phyloP scores from a whole-genome alignment of 139 green algal species.

The Edaphochlamys debaryana region DNA sequence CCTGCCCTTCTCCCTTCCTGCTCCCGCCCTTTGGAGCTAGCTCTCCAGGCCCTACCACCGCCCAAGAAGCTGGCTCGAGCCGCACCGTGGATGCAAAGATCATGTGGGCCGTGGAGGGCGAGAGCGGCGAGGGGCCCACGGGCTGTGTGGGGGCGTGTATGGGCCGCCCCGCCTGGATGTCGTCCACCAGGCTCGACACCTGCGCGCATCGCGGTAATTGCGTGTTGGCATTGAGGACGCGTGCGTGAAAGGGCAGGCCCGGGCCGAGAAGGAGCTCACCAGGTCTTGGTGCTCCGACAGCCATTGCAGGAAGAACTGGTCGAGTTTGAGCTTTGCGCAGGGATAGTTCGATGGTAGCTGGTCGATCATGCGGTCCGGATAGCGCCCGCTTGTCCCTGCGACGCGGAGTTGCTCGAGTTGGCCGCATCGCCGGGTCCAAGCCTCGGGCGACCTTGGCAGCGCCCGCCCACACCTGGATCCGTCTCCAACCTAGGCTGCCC shows the following conservation, averaged over 20 bases:
- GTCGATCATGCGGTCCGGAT: constrained; percentile 44
- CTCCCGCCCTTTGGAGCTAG: too few relatives aligned
- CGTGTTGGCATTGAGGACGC: neutral
- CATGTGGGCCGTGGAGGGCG: constrained; percentile 61
- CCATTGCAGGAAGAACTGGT: constrained; percentile 98
- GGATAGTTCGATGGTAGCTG: constrained; percentile 58
- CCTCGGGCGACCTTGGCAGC: neutral
- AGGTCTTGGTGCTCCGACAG: constrained; percentile 92
- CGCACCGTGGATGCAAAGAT: constrained; percentile 68
- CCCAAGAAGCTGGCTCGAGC: too few relatives aligned
- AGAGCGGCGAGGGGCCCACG: constrained; percentile 59
- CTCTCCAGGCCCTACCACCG: too few relatives aligned
- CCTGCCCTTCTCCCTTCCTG: too few relatives aligned
- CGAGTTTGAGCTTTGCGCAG: constrained; percentile 92
- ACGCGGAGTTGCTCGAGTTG: neutral
- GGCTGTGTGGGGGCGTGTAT: constrained; percentile 57
- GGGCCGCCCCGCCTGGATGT: constrained; percentile 79
- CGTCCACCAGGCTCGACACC: constrained; percentile 84
- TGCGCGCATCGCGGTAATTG: constrained; percentile 25
- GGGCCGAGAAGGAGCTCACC: constrained; percentile 64
- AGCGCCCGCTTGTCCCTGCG: constrained; percentile 27
- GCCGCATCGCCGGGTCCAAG: too few relatives aligned
- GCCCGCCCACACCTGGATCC: neutral
- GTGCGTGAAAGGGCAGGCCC: too few relatives aligned
- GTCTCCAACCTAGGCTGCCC: neutral